These are phyloP conservation scores for Boletellus dicymbophilus DNA, from an alignment of 1,284 basidiomycete genomes.

Conservation along the genomic window DNA sequence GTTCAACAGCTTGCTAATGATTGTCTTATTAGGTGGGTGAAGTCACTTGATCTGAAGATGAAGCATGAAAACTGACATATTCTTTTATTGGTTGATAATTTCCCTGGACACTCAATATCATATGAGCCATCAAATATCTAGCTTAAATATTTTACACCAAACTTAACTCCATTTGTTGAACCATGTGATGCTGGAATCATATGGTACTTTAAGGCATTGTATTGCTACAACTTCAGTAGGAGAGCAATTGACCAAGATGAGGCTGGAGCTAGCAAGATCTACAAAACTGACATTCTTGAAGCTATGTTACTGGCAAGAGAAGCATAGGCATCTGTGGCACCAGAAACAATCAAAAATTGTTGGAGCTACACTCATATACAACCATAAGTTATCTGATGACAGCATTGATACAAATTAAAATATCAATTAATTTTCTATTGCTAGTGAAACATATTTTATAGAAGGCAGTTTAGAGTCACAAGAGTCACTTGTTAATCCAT, in stretches of 20 bases:
- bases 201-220: background rate
- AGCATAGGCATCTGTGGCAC: background rate
- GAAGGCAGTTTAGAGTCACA: no score
- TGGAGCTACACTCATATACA: slow-evolving; percentile 3
- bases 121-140: background rate
- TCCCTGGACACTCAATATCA: background rate
- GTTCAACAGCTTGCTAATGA: no score
- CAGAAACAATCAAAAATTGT: background rate
- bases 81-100: slow-evolving; percentile 19
- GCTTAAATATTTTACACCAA: slow-evolving; percentile 1
- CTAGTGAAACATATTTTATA: no score
- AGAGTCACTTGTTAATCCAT: no score
- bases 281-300: background rate
- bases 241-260: background rate
- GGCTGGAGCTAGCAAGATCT: background rate
- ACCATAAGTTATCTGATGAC: background rate
- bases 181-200: slow-evolving; percentile 5
- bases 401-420: background rate
- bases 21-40: slow-evolving; percentile 14
- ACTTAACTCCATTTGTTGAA: slow-evolving; percentile 6
- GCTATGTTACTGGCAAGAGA: background rate
- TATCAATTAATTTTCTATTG: background rate
- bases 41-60: slow-evolving; percentile 16
- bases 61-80: slow-evolving; percentile 10
- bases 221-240: background rate